Evolutionary conservation across 2,329 filamentous ascomycete genomes (phyloP), one percentile per base, ranked within the genome.

Genomic region (Aspergillus sp.): DNA sequence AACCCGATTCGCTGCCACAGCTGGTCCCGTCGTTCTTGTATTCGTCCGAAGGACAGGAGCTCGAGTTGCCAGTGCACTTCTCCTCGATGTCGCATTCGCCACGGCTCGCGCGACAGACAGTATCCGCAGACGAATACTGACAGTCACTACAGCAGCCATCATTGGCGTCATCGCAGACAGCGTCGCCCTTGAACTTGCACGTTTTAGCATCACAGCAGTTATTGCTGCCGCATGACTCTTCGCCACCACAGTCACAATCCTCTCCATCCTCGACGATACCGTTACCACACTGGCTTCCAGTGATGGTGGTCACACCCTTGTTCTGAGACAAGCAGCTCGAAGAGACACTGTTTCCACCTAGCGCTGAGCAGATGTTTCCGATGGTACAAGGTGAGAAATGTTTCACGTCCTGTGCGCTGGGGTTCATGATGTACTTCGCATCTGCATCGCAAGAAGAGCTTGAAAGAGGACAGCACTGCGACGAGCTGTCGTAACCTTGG

Each of bases 241-340:
- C 72, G 47, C 91, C 91, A 53, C 93, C 93, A 61, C 93, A 98
- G 69, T 98, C 93, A 69, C 93, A 98, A 46, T 98, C 86, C 70
- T 98, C 93, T 53, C 89, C 93, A 15, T 80, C 75, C 70, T 97
- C 93, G 44, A 98, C 93, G 55, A 98, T 97, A 46, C 93, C 93
- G 68, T 98, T 98, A 49, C 93, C 93, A 68, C 93, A 98, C 63
- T 90, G 84, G 58, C 85, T 85, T 47, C 86, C 88, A 0, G 83
- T 85, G 57, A 95, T 88, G 23, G 86, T 93, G 27, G 81, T 79
- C 42, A 98, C 83, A 54, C 87, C 84, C 57, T 81, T 83, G 74
- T 98, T 98, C 66, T 88, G 84, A n/a, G 82, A 84, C 39, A 98
- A 74, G 66, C 93, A 98, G 22, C 64, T 70, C 0, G 82, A 83